Conservation (phyloP, 2,329 filamentous ascomycete species). For the Xylaria sp. region DNA sequence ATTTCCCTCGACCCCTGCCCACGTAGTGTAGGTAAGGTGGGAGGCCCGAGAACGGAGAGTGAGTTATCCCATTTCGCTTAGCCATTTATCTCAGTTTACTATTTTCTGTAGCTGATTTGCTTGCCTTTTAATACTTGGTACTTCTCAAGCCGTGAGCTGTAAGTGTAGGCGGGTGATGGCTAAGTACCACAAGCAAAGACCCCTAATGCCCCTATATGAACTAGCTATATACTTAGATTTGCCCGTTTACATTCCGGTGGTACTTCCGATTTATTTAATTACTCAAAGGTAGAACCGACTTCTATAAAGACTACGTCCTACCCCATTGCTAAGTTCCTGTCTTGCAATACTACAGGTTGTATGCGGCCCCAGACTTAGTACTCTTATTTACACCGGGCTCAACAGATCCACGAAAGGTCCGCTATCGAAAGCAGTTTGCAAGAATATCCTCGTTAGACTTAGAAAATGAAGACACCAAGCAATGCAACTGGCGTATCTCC, state of each 20-base stretch:
- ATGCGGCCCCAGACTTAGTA: not conserved
- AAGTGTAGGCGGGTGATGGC: not conserved
- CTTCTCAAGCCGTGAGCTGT: not conserved
- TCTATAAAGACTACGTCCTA: not conserved
- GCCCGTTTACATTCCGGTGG: not conserved
- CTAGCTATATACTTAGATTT: not conserved
- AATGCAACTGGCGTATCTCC: conserved; percentile 8
- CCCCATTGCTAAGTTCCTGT: not conserved
- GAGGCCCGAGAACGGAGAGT: not conserved
- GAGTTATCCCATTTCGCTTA: conserved; percentile 17
- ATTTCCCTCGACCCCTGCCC: not conserved
- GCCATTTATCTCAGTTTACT: not conserved
- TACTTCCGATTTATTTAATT: not conserved
- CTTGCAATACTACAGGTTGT: not conserved
- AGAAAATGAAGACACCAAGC: conserved; percentile 10
- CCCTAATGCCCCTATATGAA: not conserved
- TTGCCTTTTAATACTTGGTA: not conserved
- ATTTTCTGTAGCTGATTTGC: not conserved
- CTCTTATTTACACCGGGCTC: not conserved
- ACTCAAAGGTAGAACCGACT: not conserved
- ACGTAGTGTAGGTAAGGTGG: not conserved
- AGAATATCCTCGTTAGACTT: not conserved
- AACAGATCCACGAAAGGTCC: not conserved
- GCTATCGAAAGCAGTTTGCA: not conserved
- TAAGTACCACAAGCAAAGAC: not conserved